Conservation (phyloP, 1,139 yeast genomes). For the Blastobotrys elegans region DNA sequence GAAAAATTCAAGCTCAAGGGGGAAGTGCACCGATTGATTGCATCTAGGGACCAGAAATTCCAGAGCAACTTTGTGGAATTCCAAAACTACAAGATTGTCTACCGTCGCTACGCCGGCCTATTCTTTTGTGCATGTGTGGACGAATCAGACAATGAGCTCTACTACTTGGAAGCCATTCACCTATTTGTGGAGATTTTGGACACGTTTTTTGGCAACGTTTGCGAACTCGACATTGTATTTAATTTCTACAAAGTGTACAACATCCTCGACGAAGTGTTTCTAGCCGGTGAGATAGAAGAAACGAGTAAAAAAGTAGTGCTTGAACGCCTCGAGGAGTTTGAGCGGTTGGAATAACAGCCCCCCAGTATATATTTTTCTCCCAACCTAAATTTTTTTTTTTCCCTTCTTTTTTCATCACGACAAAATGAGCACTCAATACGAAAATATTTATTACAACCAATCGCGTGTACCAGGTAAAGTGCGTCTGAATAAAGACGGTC, state of each 20-base stretch:
- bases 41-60: constrained; percentile 74
- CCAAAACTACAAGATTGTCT: constrained; percentile 65
- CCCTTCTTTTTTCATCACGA: not conserved
- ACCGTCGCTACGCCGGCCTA: constrained; percentile 87
- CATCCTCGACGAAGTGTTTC: constrained; percentile 77
- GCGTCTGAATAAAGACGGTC: constrained; percentile 90
- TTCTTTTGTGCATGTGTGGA: constrained; percentile 81
- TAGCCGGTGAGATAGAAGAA: constrained; percentile 81
- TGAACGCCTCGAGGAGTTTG: constrained; percentile 46
- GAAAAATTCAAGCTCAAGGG: constrained; percentile 49
- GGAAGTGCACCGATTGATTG: constrained; percentile 77
- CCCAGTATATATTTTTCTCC: not conserved
- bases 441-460: constrained; percentile 82
- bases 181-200: constrained; percentile 86
- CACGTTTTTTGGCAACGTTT: constrained; percentile 80
- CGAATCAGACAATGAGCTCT: constrained; percentile 68
- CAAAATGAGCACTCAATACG: constrained; percentile 48
- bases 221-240: constrained; percentile 91
- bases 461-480: constrained; percentile 80
- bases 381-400: not conserved
- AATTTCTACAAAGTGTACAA: constrained; percentile 91
- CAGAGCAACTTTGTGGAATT: constrained; percentile 51
- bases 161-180: constrained; percentile 79
- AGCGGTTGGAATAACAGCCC: constrained; percentile 24
- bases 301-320: constrained; percentile 76